phyloP scores from a whole-genome alignment of 164 flowering plant genomes.

The Saururus chinensis region DNA sequence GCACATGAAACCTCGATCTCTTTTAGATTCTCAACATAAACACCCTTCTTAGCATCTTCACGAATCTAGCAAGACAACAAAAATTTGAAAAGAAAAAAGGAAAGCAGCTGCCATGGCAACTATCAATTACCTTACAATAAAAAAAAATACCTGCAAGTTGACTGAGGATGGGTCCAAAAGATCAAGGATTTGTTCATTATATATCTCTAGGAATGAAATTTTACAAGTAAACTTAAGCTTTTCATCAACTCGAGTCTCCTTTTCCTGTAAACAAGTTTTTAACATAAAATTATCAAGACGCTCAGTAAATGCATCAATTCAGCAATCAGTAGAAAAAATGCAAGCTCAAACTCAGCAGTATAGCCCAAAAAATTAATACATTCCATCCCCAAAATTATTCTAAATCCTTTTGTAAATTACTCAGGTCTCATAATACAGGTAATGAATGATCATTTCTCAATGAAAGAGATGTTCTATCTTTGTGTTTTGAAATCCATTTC shows the following conservation, averaged over 20 bases:
- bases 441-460: too few relatives aligned
- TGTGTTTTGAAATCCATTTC: too few relatives aligned
- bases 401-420: too few relatives aligned
- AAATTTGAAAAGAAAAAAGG: background rate
- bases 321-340: background rate
- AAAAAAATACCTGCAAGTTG: conserved; percentile 64
- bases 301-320: background rate
- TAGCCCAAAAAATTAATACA: too few relatives aligned
- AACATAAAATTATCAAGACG: too few relatives aligned
- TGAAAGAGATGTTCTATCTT: too few relatives aligned
- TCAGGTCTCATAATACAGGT: too few relatives aligned
- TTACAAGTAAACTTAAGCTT: conserved; percentile 72
- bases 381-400: too few relatives aligned
- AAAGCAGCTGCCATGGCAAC: background rate
- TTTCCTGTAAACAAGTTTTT: conserved; percentile 46
- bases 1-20: conserved; percentile 86
- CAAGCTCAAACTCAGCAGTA: background rate
- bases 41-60: conserved; percentile 86
- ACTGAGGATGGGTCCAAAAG: conserved; percentile 79
- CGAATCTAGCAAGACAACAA: conserved; percentile 43
- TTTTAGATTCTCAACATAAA: conserved; percentile 77
- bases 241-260: conserved; percentile 76
- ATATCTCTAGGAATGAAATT: conserved; percentile 94
- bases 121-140: background rate
- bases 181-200: conserved; percentile 96